phyloP scores from a whole-genome alignment of 768 basidiomycete species.

The Mycena belliarum region DNA sequence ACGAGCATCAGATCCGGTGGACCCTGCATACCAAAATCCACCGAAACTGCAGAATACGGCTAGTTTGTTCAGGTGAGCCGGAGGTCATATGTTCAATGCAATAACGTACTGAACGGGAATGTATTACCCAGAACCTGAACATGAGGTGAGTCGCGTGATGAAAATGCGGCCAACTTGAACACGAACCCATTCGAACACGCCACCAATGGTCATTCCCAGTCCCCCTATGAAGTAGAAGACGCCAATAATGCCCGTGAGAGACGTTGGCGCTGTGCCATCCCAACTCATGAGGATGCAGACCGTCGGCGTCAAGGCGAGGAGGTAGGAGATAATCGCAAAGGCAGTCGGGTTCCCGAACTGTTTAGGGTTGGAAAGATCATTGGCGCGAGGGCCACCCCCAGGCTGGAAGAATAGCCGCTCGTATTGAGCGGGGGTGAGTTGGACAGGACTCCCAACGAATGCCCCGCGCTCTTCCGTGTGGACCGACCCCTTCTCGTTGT shows the following conservation, averaged over 20 bases:
- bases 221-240: constrained; percentile 23
- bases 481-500: not conserved
- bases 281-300: constrained; percentile 21
- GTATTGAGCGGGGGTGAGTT: not conserved
- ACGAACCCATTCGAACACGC: constrained; percentile 24
- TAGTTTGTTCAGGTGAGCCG: not conserved
- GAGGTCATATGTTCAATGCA: not conserved
- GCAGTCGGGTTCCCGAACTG: constrained; percentile 23
- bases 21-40: constrained; percentile 16
- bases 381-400: not conserved
- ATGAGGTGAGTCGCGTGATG: constrained; percentile 6
- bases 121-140: constrained; percentile 23
- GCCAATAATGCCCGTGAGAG: constrained; percentile 17
- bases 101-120: constrained; percentile 15
- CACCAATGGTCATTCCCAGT: constrained; percentile 19
- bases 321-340: constrained; percentile 19
- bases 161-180: not conserved
- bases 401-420: not conserved
- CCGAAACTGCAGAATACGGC: constrained; percentile 22
- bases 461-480: not conserved
- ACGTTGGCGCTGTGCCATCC: constrained; percentile 17
- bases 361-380: not conserved
- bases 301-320: constrained; percentile 22
- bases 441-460: not conserved
- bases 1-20: not conserved